Percentiles rank a stretch among this genome's conserved stretches.
Evolutionary conservation across 768 basidiomycete species (phyloP).

Genomic region (Tricholoma sp.): DNA sequence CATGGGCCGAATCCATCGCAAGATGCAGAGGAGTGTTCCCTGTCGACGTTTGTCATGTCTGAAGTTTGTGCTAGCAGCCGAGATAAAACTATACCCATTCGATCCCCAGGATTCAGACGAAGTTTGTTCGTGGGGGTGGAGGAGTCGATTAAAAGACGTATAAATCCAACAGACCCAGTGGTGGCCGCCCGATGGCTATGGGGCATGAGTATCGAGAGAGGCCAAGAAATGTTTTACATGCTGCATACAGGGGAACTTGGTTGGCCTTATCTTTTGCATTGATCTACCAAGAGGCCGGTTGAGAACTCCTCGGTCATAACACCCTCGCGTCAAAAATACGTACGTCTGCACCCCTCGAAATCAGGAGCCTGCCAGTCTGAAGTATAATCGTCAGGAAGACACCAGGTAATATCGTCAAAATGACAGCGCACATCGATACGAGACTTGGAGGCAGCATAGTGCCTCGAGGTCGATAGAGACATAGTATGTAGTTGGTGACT

Average conservation of each 20-base stretch:
- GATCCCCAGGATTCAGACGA: constrained; percentile 82
- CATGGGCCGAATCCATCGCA: constrained; percentile 95
- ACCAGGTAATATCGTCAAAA: constrained; percentile 17
- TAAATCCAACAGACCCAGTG: constrained; percentile 88
- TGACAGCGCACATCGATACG: constrained; percentile 64
- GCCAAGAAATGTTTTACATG: constrained; percentile 11
- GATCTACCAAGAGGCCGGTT: constrained; percentile 53
- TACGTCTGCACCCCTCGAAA: constrained; percentile 89
- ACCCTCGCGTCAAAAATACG: constrained; percentile 32
- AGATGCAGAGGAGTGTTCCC: constrained; percentile 97
- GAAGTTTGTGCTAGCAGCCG: constrained; percentile 10
- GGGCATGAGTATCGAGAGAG: constrained; percentile 15
- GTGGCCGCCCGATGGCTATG: constrained; percentile 91
- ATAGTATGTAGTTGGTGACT: constrained; percentile 13
- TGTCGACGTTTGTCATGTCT: constrained; percentile 21
- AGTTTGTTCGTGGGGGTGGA: constrained; percentile 73
- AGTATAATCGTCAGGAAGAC: constrained; percentile 23
- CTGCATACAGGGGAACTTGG: constrained; percentile 78
- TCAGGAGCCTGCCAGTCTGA: constrained; percentile 84
- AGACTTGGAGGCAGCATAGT: constrained; percentile 92
- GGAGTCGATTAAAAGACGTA: constrained; percentile 79
- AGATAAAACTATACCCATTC: constrained; percentile 48
- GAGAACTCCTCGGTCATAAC: constrained; percentile 26
- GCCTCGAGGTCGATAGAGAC: constrained; percentile 41
- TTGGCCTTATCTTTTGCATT: constrained; percentile 93